Evolutionary conservation across 257 asterid species (phyloP).

Genomic region (Cordia subcordata): DNA sequence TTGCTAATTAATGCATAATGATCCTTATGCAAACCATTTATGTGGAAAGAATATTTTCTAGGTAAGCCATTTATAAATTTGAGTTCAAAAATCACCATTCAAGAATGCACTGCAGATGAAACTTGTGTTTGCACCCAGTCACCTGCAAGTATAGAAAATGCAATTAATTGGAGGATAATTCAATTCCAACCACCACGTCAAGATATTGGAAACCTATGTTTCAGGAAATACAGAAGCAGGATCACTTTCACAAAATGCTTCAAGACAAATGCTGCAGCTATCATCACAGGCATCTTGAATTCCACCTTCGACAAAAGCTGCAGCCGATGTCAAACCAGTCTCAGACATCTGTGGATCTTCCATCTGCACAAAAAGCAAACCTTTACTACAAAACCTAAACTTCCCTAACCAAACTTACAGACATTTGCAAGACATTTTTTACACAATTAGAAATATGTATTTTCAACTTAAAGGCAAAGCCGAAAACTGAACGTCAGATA

Average conservation of each 20-base stretch:
- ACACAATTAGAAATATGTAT: not conserved
- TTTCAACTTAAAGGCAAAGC: no score
- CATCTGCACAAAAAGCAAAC: constrained; percentile 41
- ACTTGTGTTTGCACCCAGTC: constrained; percentile 87
- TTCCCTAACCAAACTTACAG: not conserved
- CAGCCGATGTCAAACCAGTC: constrained; percentile 74
- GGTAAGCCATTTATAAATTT: not conserved
- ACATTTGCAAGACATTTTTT: not conserved
- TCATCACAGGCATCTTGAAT: constrained; percentile 89
- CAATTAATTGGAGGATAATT: constrained; percentile 2
- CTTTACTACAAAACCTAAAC: constrained; percentile 10
- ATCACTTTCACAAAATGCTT: constrained; percentile 67
- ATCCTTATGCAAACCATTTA: not conserved
- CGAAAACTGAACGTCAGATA: no score
- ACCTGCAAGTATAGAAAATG: constrained; percentile 36
- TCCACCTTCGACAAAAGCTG: constrained; percentile 93
- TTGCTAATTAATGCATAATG: no score
- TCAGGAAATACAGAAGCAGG: constrained; percentile 60
- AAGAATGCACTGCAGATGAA: constrained; percentile 87
- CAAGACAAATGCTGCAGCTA: constrained; percentile 95
- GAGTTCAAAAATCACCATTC: constrained; percentile 46
- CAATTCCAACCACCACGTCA: constrained; percentile 10
- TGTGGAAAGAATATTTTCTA: not conserved
- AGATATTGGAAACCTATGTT: not conserved
- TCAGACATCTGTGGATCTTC: constrained; percentile 61